A percentile compares a stretch with the other conserved stretches of the same genome.
These are phyloP conservation scores for Besnoitia besnoiti DNA, from an alignment of 169 alveolate genomes.

Conservation along the genomic window DNA sequence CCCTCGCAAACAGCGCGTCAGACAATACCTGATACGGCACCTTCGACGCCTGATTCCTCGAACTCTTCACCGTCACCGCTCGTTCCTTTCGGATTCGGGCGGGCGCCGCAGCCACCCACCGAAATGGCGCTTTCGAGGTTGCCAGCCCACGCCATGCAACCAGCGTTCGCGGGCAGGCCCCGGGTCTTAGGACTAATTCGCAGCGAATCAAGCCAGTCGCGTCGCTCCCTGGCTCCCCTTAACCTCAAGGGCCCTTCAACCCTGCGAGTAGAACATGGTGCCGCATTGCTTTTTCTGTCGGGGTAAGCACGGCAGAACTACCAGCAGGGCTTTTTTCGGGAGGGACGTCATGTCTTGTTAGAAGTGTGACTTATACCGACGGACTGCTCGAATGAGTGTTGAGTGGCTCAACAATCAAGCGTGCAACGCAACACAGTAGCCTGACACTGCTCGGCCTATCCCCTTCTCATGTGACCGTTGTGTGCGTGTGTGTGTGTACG, in stretches of 20 bases:
- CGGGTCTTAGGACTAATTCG: background rate
- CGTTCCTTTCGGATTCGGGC: constrained; percentile 22
- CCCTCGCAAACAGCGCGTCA: no score
- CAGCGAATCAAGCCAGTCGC: background rate
- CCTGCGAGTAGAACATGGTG: constrained; percentile 43
- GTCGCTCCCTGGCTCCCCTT: background rate
- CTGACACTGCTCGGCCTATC: no score
- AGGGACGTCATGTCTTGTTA: no score
- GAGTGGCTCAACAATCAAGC: no score
- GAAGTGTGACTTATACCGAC: no score
- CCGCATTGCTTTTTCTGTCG: constrained; percentile 50
- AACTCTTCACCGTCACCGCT: constrained; percentile 14
- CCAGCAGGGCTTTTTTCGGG: background rate
- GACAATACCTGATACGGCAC: no score
- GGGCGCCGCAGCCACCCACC: constrained; percentile 31
- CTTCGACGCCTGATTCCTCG: background rate
- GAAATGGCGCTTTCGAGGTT: background rate
- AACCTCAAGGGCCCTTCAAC: constrained; percentile 46
- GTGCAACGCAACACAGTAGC: no score
- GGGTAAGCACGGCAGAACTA: background rate
- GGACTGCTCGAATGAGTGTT: no score
- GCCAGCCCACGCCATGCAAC: background rate
- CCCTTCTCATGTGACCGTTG: no score
- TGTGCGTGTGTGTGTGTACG: no score
- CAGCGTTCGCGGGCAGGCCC: background rate